Base-by-base conservation (phyloP, 139 green algal species). In the Bryopsis sp. region DNA sequence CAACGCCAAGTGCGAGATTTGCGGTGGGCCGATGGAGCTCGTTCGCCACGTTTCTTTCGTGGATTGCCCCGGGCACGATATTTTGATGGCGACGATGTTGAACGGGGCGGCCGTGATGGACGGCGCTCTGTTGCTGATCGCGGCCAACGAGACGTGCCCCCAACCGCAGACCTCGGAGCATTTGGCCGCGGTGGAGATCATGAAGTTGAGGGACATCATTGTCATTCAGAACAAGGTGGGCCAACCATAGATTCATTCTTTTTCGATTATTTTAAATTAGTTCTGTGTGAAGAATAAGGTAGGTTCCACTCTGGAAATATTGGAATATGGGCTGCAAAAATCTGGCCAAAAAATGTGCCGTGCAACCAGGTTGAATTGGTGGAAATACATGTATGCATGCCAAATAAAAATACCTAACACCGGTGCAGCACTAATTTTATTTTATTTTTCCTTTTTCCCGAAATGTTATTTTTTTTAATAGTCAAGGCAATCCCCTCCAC, bases 11-110 rank as follows among this genome's bases (percentile, higher is more conserved):
- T 96, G 89, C 72, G 78, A 93, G 28, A 57, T 60, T 38, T 74
- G 57, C 29, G 68, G 67, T 39, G 58, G 68, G 1, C 54, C 77
- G 37, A 98, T 97, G 92, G 80, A 97, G 75, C 84, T 99, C 19
- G 61, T 94, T 46, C 81, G 95, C 39, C 95, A 99, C 72, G 93
- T 99, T 2, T 97, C 88, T 0, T 99, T 99, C 73, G 95, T 99
- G 31, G 95, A 99, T 73, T 99, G 95, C 81, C 95, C 95, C 33
- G 90, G 94, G 8, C 95, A 99, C 86, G 95, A 99, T 82, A 99
- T 99, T 90, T 91, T 99, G 48, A 99, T 99, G 95, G 95, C 95
- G 8, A 99, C 95, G 72, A 99, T 99, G 95, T 88, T 99, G 26
- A 99, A 99, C 83, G 95, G 95, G 29, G 95, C 95, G 6, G 95